phyloP scores from a whole-genome alignment of 768 basidiomycete species.

The Leccinum olivaceopallidum region DNA sequence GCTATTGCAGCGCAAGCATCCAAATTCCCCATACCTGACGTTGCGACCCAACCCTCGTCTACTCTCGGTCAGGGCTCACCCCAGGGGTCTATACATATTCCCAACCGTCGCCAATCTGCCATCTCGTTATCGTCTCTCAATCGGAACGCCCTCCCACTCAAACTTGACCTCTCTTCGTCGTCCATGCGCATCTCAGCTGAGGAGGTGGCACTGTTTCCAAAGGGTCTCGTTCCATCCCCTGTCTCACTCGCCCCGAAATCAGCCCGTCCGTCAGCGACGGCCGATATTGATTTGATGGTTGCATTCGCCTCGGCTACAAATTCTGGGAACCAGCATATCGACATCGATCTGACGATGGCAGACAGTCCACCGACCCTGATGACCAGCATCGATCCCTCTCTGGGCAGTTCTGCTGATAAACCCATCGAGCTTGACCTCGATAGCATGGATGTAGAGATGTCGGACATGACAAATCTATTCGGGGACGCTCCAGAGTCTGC shows the following conservation, averaged over 20 bases:
- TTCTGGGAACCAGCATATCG: constrained; percentile 35
- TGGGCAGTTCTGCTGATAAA: constrained; percentile 72
- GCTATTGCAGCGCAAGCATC: constrained; percentile 37
- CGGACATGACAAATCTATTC: constrained; percentile 50
- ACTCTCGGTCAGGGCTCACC: constrained; percentile 37
- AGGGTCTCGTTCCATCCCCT: constrained; percentile 66
- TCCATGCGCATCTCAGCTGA: constrained; percentile 65
- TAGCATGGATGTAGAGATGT: constrained; percentile 63
- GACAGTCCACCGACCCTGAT: constrained; percentile 31
- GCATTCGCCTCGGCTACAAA: constrained; percentile 47
- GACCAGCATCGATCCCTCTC: constrained; percentile 30
- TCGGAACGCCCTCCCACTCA: constrained; percentile 66
- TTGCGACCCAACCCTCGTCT: constrained; percentile 26
- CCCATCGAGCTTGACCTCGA: constrained; percentile 82
- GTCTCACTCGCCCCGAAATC: constrained; percentile 83
- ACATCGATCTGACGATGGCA: constrained; percentile 63
- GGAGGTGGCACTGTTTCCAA: constrained; percentile 57
- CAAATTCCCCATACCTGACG: constrained; percentile 28
- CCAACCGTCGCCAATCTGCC: constrained; percentile 65
- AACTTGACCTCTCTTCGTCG: constrained; percentile 78
- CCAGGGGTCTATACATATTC: constrained; percentile 29
- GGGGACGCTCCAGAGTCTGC: constrained; percentile 44
- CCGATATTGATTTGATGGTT: constrained; percentile 66
- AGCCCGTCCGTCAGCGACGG: constrained; percentile 57
- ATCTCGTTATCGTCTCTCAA: constrained; percentile 82